These are phyloP conservation scores for Gymnopus androsaceus DNA, from an alignment of 1,284 basidiomycete genomes.

Conservation along the genomic window DNA sequence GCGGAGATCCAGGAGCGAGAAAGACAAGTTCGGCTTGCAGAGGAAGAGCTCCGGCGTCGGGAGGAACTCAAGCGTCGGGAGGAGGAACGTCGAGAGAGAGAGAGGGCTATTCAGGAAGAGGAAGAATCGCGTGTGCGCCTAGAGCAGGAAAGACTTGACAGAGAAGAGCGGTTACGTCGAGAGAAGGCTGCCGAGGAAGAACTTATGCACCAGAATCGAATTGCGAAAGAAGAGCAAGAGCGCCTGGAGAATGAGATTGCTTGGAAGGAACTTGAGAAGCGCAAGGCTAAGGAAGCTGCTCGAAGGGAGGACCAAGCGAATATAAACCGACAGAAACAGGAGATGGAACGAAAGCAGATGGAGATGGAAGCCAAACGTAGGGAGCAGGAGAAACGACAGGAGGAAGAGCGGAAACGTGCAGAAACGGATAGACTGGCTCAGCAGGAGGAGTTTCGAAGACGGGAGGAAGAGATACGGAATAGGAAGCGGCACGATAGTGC, in stretches of 20 bases:
- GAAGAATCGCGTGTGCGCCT: conserved; percentile 14
- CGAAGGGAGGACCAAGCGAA: conserved; percentile 21
- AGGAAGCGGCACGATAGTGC: conserved; percentile 38
- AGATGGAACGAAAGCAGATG: conserved; percentile 11
- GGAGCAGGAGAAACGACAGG: conserved; percentile 17
- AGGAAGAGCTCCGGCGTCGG: conserved; percentile 17
- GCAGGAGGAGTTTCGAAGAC: conserved; percentile 46
- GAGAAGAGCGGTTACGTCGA: conserved; percentile 14
- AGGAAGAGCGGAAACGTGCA: conserved; percentile 14
- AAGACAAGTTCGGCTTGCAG: conserved; percentile 27
- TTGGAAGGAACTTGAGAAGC: conserved; percentile 12
- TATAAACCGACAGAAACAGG: conserved; percentile 7
- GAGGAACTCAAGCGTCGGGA: conserved; percentile 16
- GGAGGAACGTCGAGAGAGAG: not conserved
- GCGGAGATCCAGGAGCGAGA: conserved; percentile 28
- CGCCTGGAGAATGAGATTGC: conserved; percentile 7
- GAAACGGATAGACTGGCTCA: conserved; percentile 16
- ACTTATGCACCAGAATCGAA: conserved; percentile 7
- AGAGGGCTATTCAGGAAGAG: not conserved
- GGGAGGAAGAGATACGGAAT: conserved; percentile 44
- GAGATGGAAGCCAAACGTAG: conserved; percentile 16
- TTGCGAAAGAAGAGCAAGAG: conserved; percentile 7
- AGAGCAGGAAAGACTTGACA: conserved; percentile 5
- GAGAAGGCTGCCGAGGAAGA: conserved; percentile 4
- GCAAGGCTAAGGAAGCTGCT: conserved; percentile 3